A percentile compares a stretch with the other conserved stretches of the same genome.
phyloP scores from a whole-genome alignment of 2,329 filamentous ascomycete genomes.

The Immersiporthe knoxdaviesiana region DNA sequence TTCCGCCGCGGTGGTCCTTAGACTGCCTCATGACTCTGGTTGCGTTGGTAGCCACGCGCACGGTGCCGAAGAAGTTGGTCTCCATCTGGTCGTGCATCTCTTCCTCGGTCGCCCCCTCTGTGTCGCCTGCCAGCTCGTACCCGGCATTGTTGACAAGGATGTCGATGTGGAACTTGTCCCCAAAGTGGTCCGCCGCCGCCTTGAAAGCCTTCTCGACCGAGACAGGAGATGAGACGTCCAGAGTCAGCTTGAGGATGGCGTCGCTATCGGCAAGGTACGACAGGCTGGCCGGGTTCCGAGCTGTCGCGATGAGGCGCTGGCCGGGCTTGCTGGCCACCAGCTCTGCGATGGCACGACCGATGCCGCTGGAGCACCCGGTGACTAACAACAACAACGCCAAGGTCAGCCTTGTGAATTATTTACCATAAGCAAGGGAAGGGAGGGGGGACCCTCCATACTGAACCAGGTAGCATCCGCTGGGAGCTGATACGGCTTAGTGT shows the following conservation, averaged over 20 bases:
- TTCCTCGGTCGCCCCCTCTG: conserved; percentile 32
- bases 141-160: conserved; percentile 45
- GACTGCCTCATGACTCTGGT: conserved; percentile 36
- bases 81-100: conserved; percentile 35
- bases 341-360: conserved; percentile 46
- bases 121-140: conserved; percentile 46
- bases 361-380: conserved; percentile 54
- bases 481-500: conserved; percentile 37
- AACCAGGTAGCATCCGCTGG: conserved; percentile 44
- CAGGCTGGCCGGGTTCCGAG: conserved; percentile 48
- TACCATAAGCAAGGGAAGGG: not conserved
- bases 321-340: conserved; percentile 42
- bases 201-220: conserved; percentile 44
- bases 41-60: conserved; percentile 33
- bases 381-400: conserved; percentile 38
- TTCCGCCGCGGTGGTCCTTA: conserved; percentile 33
- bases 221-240: conserved; percentile 50
- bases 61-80: conserved; percentile 38
- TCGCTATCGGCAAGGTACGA: conserved; percentile 43
- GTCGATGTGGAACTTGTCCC: conserved; percentile 36
- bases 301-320: conserved; percentile 51
- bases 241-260: conserved; percentile 46
- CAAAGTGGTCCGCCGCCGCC: conserved; percentile 39
- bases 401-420: not conserved
- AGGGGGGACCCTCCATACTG: conserved; percentile 37